A percentile compares a stretch with the other conserved stretches of the same genome.
Conservation (phyloP, 1,284 basidiomycete species). For the Apiotrichum mycotoxinovorans region DNA sequence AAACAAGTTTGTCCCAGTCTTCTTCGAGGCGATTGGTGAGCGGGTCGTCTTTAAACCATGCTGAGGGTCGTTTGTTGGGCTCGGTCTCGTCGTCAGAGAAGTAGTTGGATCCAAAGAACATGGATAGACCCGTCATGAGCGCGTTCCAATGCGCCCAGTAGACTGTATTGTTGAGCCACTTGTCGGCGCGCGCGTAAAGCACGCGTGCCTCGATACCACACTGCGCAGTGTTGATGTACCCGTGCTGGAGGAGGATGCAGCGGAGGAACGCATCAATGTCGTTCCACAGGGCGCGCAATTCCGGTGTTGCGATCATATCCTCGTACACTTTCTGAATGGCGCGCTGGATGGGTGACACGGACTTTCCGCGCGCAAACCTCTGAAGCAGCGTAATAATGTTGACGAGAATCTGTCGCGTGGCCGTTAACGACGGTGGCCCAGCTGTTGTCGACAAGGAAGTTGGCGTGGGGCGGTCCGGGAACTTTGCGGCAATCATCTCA, state of each 20-base stretch:
- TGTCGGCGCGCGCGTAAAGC: conserved; percentile 1
- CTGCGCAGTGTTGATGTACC: conserved; percentile 2
- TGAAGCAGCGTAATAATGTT: conserved; percentile 10
- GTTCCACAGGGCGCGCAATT: neutral
- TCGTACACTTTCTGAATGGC: conserved; percentile 12
- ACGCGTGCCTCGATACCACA: neutral
- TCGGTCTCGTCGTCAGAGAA: neutral
- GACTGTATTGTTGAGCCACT: conserved; percentile 9
- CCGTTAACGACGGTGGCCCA: neutral
- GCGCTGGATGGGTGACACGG: conserved; percentile 7
- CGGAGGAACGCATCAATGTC: conserved; percentile 9
- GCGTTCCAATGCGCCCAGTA: conserved; percentile 18
- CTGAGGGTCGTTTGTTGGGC: neutral
- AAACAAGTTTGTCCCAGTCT: neutral
- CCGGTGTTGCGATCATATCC: conserved; percentile 1
- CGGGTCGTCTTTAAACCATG: conserved; percentile 13
- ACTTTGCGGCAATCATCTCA: neutral
- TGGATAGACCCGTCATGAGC: neutral
- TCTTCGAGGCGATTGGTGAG: conserved; percentile 3
- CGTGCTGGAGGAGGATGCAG: conserved; percentile 6
- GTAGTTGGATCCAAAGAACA: conserved; percentile 4
- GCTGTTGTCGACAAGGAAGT: neutral
- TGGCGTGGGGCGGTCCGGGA: neutral
- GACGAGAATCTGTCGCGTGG: conserved; percentile 2
- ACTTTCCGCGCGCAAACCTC: conserved; percentile 12